These are phyloP conservation scores for Nissolia schottii DNA, from an alignment of 306 rosid species.

Conservation along the genomic window DNA sequence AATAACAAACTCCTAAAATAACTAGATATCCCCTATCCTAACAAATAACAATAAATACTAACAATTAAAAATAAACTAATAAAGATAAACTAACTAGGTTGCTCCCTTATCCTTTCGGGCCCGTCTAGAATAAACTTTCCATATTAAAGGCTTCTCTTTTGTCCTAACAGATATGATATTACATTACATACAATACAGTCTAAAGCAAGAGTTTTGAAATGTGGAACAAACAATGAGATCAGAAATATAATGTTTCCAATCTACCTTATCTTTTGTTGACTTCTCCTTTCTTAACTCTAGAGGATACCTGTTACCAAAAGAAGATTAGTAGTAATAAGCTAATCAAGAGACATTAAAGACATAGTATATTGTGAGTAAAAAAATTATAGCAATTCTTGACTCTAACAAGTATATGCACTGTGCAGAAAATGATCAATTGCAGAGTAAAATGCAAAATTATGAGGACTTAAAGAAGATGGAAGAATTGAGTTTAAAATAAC, in stretches of 20 bases:
- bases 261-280: slow-evolving; percentile 79
- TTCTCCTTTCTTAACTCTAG: slow-evolving; percentile 94
- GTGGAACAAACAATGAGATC: background rate
- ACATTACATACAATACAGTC: slow-evolving; percentile 14
- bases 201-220: slow-evolving; percentile 7
- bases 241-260: background rate
- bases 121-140: too few species aligned
- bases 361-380: background rate
- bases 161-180: too few species aligned
- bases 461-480: background rate
- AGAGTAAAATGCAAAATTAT: background rate
- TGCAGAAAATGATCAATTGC: background rate
- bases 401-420: slow-evolving; percentile 18
- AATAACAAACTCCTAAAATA: too few species aligned
- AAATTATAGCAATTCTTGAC: background rate
- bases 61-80: too few species aligned
- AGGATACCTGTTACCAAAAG: slow-evolving; percentile 70
- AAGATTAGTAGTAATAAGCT: slow-evolving; percentile 20
- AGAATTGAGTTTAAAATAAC: background rate
- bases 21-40: too few species aligned
- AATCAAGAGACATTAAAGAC: slow-evolving; percentile 10
- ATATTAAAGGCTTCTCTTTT: too few species aligned
- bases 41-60: too few species aligned
- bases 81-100: too few species aligned
- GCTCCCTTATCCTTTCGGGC: too few species aligned